Percentiles rank a stretch among this genome's conserved stretches.
Conservation (phyloP, 345 rosid genomes). For the Euclidium syriacum region DNA sequence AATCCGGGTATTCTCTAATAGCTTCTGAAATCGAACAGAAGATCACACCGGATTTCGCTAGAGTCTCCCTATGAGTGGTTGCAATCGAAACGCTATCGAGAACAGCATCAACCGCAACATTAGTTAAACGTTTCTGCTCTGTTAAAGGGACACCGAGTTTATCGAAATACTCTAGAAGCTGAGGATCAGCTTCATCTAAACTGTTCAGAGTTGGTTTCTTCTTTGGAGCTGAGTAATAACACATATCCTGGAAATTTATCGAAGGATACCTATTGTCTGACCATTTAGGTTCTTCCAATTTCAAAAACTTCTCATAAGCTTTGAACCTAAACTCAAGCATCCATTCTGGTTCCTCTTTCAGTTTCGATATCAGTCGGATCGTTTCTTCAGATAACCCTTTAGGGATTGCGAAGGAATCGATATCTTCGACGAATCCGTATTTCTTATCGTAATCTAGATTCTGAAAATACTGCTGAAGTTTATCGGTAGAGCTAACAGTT, state of each 20-base stretch:
- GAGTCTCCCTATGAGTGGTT: constrained; percentile 73
- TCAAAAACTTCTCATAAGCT: constrained; percentile 72
- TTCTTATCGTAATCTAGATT: constrained; percentile 67
- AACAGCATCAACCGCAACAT: constrained; percentile 92
- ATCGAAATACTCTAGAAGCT: constrained; percentile 65
- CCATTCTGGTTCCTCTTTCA: constrained; percentile 89
- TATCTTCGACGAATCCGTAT: constrained; percentile 66
- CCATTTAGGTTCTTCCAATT: constrained; percentile 74
- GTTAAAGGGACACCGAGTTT: constrained; percentile 67
- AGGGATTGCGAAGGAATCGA: constrained; percentile 74
- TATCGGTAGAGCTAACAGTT: constrained; percentile 44
- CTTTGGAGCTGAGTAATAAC: constrained; percentile 90
- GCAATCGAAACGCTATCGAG: constrained; percentile 90
- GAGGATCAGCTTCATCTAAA: constrained; percentile 88
- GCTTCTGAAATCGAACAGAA: constrained; percentile 94
- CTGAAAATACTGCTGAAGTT: constrained; percentile 60
- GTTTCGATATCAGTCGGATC: constrained; percentile 49
- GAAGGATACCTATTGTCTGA: constrained; percentile 74
- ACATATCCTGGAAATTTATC: constrained; percentile 72
- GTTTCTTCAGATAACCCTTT: constrained; percentile 81
- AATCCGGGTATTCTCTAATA: constrained; percentile 64
- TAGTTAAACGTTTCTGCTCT: constrained; percentile 68
- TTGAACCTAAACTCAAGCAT: constrained; percentile 74
- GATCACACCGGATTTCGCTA: constrained; percentile 73
- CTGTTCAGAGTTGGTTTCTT: constrained; percentile 75